Base-by-base conservation (phyloP, 192 early-diverging fungal species). In the Coemansia sp. region DNA sequence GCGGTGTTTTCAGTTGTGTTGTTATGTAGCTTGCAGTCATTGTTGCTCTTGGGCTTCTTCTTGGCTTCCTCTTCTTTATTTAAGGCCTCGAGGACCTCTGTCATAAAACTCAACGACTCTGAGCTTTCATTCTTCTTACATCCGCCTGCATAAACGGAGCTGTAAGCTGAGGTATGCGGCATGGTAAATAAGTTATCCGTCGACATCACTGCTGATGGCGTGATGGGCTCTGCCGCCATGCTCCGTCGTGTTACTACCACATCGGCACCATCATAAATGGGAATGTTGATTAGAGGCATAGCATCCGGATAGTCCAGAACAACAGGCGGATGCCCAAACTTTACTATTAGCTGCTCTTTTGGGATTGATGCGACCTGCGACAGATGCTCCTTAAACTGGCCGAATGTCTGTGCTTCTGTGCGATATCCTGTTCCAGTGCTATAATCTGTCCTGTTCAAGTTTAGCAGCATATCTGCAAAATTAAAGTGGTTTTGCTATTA, bases 261-360 rank as follows among this genome's bases (percentile, higher is more conserved):
- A 8, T 55, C 21, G 22, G 36, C 14, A 42, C 22, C 42, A 3
- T 58, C 57, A 31, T 60, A 54, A 24, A 80, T 30, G 31, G 62
- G 61, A 21, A 69, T 74, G 46, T 79, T 31, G 25, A 32, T 3
- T 2, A 76, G 62, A 24, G 53, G 59, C 25, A 63, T 61, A 32
- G 54, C 36, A 59, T 82, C 66, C 33, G 62, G 52, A 50, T 67
- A 68, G 54, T 68, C 63, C 2, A 69, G 54, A 22, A 39, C 42
- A 11, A 51, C 39, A 8, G 63, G 75, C 36, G 75, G 75, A 19
- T 71, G 30, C n/a, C 75, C 75, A 11, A 66, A 20, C 59, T 71
- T 76, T 36, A 76, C 63, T 23, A 32, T 25, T 1, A 76, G 20
- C 2, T 24, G 50, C 17, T 42, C 33, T 21, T 32, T 54, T 23